These are phyloP conservation scores for Annulohypoxylon moriforme DNA, from an alignment of 495 filamentous ascomycete genomes.

Conservation along the genomic window DNA sequence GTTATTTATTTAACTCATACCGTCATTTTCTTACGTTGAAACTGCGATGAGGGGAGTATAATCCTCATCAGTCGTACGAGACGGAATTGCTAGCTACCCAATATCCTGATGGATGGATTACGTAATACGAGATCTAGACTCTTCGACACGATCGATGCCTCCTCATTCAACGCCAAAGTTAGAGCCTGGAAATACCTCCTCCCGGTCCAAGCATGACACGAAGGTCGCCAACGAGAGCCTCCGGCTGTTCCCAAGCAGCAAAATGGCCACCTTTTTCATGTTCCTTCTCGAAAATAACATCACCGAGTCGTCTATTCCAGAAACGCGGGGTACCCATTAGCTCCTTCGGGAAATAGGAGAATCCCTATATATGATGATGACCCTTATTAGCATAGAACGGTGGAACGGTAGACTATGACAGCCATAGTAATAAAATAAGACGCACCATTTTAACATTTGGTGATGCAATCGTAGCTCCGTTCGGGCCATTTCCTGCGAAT, in stretches of 20 bases:
- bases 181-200: neutral
- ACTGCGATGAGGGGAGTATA: too few relatives aligned
- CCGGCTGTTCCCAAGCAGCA: constrained; percentile 66
- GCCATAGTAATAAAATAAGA: neutral
- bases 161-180: too few relatives aligned
- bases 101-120: too few relatives aligned
- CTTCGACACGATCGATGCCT: too few relatives aligned
- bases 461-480: neutral
- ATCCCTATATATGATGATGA: neutral
- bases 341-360: neutral
- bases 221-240: constrained; percentile 64
- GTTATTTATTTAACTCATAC: too few relatives aligned
- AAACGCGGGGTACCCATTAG: neutral
- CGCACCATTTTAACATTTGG: neutral
- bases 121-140: too few relatives aligned
- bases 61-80: too few relatives aligned
- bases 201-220: constrained; percentile 60
- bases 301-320: constrained; percentile 52
- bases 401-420: neutral
- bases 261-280: constrained; percentile 70
- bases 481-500: neutral
- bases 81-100: too few relatives aligned
- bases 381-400: neutral
- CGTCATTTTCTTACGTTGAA: too few relatives aligned
- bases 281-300: constrained; percentile 63